Conservation (phyloP, 1,139 yeast genomes). For the Nakaseomyces uthaithaninus region DNA sequence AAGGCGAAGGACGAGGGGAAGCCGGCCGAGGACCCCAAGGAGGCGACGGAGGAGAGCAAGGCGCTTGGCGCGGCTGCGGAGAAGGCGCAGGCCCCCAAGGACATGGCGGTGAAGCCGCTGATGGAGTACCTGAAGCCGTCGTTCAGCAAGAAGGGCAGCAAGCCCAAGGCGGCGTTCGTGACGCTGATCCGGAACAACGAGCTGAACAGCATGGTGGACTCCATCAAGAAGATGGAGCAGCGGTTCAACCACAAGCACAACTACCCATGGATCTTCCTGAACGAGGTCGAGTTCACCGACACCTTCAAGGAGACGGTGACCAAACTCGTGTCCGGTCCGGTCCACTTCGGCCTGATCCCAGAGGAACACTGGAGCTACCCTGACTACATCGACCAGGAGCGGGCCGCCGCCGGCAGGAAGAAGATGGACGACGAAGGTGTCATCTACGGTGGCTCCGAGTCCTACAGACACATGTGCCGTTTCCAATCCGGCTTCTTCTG, state of each 20-base stretch:
- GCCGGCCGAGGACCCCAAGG: constrained; percentile 4
- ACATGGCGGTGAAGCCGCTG: constrained; percentile 6
- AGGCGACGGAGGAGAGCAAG: constrained; percentile 1
- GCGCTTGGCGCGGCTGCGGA: constrained; percentile 9
- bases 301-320: constrained; percentile 43
- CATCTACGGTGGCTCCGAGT: constrained; percentile 55
- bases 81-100: constrained; percentile 5
- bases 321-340: constrained; percentile 40
- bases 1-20: constrained; percentile 5
- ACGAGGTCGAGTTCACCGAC: constrained; percentile 58
- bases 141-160: constrained; percentile 14
- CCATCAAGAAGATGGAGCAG: constrained; percentile 48
- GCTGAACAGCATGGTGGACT: constrained; percentile 43
- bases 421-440: constrained; percentile 42
- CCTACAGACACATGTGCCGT: constrained; percentile 86
- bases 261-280: constrained; percentile 75
- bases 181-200: constrained; percentile 65
- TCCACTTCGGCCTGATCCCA: constrained; percentile 51
- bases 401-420: constrained; percentile 47
- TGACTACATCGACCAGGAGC: constrained; percentile 48
- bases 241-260: constrained; percentile 60
- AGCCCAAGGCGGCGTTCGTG: constrained; percentile 58
- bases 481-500: constrained; percentile 87
- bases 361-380: constrained; percentile 52
- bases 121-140: constrained; percentile 12